phyloP scores from a whole-genome alignment of 139 green algal genomes.

The Prasinococcaceae sp. region DNA sequence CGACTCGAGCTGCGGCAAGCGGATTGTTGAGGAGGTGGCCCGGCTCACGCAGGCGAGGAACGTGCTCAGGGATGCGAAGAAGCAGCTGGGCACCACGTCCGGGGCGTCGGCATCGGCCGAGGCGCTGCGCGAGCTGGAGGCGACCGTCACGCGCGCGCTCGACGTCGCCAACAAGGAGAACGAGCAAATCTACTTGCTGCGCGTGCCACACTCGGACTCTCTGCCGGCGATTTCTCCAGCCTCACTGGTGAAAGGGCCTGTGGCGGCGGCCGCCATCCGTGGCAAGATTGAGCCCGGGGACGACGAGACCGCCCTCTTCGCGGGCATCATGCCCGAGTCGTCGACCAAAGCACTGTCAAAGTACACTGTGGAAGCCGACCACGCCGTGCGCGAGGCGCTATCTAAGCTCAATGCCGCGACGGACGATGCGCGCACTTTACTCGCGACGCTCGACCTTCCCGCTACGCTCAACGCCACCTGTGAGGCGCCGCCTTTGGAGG shows the following conservation, averaged over 20 bases:
- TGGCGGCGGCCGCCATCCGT: neutral
- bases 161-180: slow-evolving; percentile 24
- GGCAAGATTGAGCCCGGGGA: neutral
- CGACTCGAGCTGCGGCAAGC: neutral
- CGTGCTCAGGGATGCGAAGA: neutral
- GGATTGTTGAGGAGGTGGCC: slow-evolving; percentile 23
- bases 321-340: slow-evolving; percentile 16
- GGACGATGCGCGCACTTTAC: no score
- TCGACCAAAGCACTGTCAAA: slow-evolving; percentile 24
- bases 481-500: no score
- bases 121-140: slow-evolving; percentile 19
- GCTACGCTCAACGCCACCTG: no score
- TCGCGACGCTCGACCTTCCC: no score
- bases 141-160: slow-evolving; percentile 4
- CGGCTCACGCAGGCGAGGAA: slow-evolving; percentile 7
- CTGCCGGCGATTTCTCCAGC: slow-evolving; percentile 10
- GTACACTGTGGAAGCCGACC: no score
- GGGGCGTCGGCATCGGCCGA: slow-evolving; percentile 5
- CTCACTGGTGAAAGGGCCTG: slow-evolving; percentile 1
- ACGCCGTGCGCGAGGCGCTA: no score
- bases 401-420: no score
- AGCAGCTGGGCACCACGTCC: neutral
- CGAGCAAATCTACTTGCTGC: slow-evolving; percentile 22
- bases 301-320: slow-evolving; percentile 16
- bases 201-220: slow-evolving; percentile 7